phyloP scores from a whole-genome alignment of 73 alveolate species.

The Paraurostyla sp. region DNA sequence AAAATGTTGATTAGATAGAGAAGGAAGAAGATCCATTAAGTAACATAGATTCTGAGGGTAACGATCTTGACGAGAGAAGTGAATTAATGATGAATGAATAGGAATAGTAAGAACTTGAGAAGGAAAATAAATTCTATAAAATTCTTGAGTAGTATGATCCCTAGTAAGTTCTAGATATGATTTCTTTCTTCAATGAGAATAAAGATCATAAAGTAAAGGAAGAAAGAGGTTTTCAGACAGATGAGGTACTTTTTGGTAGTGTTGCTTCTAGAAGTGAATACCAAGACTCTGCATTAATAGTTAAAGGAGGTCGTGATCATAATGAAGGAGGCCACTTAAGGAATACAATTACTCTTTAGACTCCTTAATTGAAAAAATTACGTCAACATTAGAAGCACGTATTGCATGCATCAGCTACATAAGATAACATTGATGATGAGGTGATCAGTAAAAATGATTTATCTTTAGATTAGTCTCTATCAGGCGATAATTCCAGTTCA shows the following conservation, averaged over 20 bases:
- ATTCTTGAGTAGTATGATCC: slow-evolving; percentile 46
- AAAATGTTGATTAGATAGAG: background rate
- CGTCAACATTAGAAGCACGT: background rate
- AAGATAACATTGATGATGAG: no score
- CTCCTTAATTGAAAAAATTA: background rate
- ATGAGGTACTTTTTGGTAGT: background rate
- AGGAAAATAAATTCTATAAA: slow-evolving; percentile 7
- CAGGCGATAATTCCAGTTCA: no score
- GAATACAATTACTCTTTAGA: no score
- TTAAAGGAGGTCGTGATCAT: no score
- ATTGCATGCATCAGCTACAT: no score
- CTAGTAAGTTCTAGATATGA: slow-evolving; percentile 4
- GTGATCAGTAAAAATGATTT: background rate
- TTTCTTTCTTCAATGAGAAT: slow-evolving; percentile 9
- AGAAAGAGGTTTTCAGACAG: background rate
- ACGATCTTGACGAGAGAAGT: slow-evolving; percentile 11
- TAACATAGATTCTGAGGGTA: slow-evolving; percentile 41
- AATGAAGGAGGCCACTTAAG: no score
- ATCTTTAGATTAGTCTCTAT: no score
- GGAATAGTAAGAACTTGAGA: background rate
- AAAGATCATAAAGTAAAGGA: background rate
- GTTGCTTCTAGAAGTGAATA: background rate
- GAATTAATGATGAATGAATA: background rate
- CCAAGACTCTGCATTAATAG: no score
- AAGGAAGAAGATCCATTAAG: background rate